Percentiles rank a stretch among this genome's conserved stretches.
phyloP scores from a whole-genome alignment of 441 rosid genomes.

The Adansonia gregorii region DNA sequence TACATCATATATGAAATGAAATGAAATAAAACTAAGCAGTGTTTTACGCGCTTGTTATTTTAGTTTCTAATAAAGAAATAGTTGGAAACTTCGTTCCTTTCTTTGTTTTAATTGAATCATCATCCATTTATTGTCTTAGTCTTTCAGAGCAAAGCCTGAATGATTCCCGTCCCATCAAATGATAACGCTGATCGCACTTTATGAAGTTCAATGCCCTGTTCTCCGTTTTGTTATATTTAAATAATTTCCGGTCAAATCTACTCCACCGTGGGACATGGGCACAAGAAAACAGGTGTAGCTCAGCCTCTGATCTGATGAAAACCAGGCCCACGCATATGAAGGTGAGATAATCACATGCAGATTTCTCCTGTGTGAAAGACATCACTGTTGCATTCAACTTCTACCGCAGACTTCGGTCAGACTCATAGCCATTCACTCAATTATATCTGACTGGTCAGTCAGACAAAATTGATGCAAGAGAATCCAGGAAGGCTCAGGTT shows the following conservation, averaged over 20 bases:
- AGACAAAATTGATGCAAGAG: constrained; percentile 37
- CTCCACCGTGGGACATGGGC: constrained; percentile 20
- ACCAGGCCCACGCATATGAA: constrained; percentile 62
- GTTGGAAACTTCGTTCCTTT: not conserved
- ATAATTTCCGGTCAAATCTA: constrained; percentile 43
- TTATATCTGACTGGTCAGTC: constrained; percentile 40
- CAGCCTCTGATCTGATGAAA: constrained; percentile 31
- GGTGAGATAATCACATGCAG: constrained; percentile 71
- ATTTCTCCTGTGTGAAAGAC: constrained; percentile 39
- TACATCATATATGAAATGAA: not conserved
- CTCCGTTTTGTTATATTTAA: constrained; percentile 13
- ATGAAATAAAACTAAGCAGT: not conserved
- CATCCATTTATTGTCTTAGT: not conserved
- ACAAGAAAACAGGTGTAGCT: constrained; percentile 37
- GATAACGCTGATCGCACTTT: not conserved
- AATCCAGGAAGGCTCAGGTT: constrained; percentile 24
- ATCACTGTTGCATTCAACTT: constrained; percentile 76
- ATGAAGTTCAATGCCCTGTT: constrained; percentile 18
- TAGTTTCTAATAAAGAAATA: not conserved
- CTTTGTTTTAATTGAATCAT: not conserved
- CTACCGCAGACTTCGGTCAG: constrained; percentile 47
- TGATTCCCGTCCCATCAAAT: constrained; percentile 4
- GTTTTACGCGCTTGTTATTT: not conserved
- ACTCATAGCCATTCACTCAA: constrained; percentile 42
- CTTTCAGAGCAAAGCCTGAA: constrained; percentile 3